phyloP scores from a whole-genome alignment of 2,329 filamentous ascomycete species.

The Xylariaceae sp. region DNA sequence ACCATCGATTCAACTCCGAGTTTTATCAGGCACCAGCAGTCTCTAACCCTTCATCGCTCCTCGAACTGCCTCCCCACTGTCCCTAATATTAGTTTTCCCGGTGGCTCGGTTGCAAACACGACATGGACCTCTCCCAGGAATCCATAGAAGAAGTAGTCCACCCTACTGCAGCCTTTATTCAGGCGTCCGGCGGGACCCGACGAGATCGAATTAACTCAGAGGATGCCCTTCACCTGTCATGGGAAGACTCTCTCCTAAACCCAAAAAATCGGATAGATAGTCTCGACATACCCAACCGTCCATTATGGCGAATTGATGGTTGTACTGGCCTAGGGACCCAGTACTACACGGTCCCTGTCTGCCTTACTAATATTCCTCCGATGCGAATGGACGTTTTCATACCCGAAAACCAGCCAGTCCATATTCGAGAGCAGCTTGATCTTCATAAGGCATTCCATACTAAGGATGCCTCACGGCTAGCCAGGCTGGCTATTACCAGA shows the following conservation, averaged over 20 bases:
- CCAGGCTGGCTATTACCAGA: conserved; percentile 56
- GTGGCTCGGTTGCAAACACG: conserved; percentile 23
- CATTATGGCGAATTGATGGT: conserved; percentile 65
- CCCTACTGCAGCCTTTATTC: conserved; percentile 59
- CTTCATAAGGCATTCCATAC: conserved; percentile 61
- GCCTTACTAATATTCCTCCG: conserved; percentile 52
- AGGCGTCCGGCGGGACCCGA: conserved; percentile 13
- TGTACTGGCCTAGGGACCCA: conserved; percentile 63
- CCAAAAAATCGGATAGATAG: conserved; percentile 67
- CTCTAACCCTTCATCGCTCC: conserved; percentile 1
- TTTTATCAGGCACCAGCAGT: conserved; percentile 6
- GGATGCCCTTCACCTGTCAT: conserved; percentile 36
- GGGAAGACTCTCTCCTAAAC: conserved; percentile 59
- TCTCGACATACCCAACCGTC: conserved; percentile 49
- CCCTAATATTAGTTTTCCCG: conserved; percentile 18
- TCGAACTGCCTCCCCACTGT: conserved; percentile 19
- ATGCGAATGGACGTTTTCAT: conserved; percentile 65
- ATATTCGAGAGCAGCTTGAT: conserved; percentile 54
- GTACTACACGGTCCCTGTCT: conserved; percentile 61
- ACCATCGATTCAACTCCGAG: conserved; percentile 7
- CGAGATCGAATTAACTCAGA: conserved; percentile 19
- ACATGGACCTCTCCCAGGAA: conserved; percentile 60
- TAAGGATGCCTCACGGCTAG: conserved; percentile 55
- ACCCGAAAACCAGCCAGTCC: conserved; percentile 52
- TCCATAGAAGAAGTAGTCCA: conserved; percentile 63